Evolutionary conservation across 768 basidiomycete genomes (phyloP).

Genomic region (Hygrophorus pudorinus): DNA sequence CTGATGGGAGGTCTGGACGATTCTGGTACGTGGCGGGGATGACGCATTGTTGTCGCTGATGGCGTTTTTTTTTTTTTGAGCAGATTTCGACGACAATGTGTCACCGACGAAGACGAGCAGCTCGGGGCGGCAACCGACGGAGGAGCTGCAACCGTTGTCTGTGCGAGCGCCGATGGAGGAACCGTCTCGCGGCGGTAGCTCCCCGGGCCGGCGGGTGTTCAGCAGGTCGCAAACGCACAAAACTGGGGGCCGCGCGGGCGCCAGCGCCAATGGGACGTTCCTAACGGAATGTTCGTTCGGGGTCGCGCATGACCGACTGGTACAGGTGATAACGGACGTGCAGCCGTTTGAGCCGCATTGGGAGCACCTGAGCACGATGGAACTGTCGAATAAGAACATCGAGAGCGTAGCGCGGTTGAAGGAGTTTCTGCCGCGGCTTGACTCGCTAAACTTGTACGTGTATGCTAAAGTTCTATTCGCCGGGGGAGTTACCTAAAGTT

Average conservation of each 20-base stretch:
- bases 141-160: slow-evolving; percentile 39
- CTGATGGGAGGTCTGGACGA: slow-evolving; percentile 70
- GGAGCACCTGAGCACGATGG: slow-evolving; percentile 70
- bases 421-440: slow-evolving; percentile 82
- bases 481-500: neutral
- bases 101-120: slow-evolving; percentile 49
- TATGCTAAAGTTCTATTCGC: slow-evolving; percentile 5
- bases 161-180: slow-evolving; percentile 16
- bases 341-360: slow-evolving; percentile 93
- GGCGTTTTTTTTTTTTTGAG: slow-evolving; percentile 2
- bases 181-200: too few relatives aligned
- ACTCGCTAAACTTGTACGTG: slow-evolving; percentile 67
- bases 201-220: too few relatives aligned
- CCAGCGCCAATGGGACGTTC: slow-evolving; percentile 41
- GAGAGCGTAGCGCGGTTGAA: slow-evolving; percentile 79
- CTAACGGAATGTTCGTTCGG: slow-evolving; percentile 96
- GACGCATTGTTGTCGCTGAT: slow-evolving; percentile 4
- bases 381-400: slow-evolving; percentile 61
- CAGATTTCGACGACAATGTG: slow-evolving; percentile 34
- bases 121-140: slow-evolving; percentile 33
- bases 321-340: slow-evolving; percentile 88
- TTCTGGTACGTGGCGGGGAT: slow-evolving; percentile 39
- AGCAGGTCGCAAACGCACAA: too few relatives aligned
- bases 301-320: slow-evolving; percentile 83
- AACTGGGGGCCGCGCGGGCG: slow-evolving; percentile 21